Evolutionary conservation across 129 eudicot genomes (phyloP).

Genomic region (Heracleum sosnowskyi): DNA sequence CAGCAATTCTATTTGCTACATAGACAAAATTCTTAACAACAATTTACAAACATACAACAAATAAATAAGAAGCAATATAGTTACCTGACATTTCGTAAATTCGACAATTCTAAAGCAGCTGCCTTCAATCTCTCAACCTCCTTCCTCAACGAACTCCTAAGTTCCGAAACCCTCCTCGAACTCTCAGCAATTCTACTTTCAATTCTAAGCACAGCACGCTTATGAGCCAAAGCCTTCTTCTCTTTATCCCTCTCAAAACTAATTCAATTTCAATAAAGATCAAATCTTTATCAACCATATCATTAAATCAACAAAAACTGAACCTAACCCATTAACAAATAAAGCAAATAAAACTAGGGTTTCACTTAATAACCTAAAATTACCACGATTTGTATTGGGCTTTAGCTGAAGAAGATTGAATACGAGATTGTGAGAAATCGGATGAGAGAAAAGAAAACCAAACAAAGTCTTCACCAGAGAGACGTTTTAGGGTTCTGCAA

Average conservation of each 20-base stretch:
- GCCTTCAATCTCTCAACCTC: conserved; percentile 49
- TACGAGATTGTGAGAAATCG: conserved; percentile 43
- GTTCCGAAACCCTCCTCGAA: conserved; percentile 40
- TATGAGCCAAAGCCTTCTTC: conserved; percentile 51
- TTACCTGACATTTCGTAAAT: conserved; percentile 53
- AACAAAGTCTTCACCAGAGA: conserved; percentile 45
- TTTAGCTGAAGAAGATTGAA: conserved; percentile 26
- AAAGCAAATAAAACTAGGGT: neutral
- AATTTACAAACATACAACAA: neutral
- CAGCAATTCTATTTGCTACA: neutral
- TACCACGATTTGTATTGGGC: conserved; percentile 39
- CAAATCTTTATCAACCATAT: neutral
- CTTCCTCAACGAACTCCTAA: conserved; percentile 17
- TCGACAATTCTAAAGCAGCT: conserved; percentile 38
- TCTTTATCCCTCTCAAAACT: conserved; percentile 70
- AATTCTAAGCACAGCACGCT: conserved; percentile 56
- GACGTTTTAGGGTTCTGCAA: conserved; percentile 43
- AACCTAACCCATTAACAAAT: neutral
- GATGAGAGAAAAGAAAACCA: conserved; percentile 58
- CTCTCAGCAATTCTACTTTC: conserved; percentile 64
- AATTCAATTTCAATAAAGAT: neutral
- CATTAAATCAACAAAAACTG: neutral
- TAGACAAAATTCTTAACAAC: too few species aligned
- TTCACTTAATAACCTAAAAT: neutral
- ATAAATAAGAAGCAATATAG: neutral